Base-by-base conservation (phyloP, 495 filamentous ascomycete species). In the Elaphomyces granulatus region DNA sequence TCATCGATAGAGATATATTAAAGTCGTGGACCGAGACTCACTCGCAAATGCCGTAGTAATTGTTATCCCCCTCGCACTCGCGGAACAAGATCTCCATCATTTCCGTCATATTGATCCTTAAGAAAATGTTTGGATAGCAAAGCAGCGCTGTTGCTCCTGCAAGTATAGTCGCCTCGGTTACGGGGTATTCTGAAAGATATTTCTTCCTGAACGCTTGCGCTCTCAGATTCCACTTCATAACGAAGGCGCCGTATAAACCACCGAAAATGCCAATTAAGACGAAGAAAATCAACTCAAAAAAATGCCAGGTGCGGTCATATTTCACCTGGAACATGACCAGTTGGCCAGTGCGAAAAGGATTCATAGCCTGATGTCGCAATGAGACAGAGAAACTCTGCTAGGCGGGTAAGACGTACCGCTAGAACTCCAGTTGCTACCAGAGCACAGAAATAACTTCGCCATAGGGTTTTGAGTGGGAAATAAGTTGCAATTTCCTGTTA, bases 281-380 rank as follows among this genome's bases (percentile, higher is more conserved):
- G 54, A 90, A 98, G 55, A 96, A 96, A 12, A 94, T 62, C 0
- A 92, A 66, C 56, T 98, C 90, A 47, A 98, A 98, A 51, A 94
- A 94, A 58, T 98, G 90, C 90, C 90, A 98, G 2, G 78, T 78
- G 15, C 92, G 81, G 59, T 98, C 92, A 54, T 98, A 98, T 49
- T 74, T 74, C 48, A 98, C 90, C 53, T 94, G 85, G 61, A 98
- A 98, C 90, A 98, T 98, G 71, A 98, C 90, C 30, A 98, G 71
- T 50, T 96, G 92, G n/a, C 90, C 90, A 1, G 90, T 98, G 39
- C 90, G 68, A 55, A 98, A 98, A 21, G 90, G 90, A 50, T 98
- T 98, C 82, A 98, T 92, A 26, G 82, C 83, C 59, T 67, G 34
- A 8, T 8, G 37, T 4, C 2, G 31, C 35, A 6, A 41, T 46